Conservation (phyloP, 2,329 filamentous ascomycete species). For the Ceratocystis colombiana region DNA sequence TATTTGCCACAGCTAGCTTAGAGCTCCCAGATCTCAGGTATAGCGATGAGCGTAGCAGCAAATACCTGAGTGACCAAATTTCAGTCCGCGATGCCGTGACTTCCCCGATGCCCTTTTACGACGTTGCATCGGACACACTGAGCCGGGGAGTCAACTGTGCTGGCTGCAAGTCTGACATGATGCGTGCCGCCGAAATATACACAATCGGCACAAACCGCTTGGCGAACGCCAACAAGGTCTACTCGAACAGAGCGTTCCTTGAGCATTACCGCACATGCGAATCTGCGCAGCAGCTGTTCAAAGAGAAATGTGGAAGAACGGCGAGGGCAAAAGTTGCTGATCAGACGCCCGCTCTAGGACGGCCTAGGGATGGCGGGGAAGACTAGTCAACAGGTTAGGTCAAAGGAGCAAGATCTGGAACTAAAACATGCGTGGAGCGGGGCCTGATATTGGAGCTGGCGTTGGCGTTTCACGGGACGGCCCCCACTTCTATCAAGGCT, state of each 20-base stretch:
- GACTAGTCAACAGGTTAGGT: no score
- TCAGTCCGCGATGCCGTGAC: slow-evolving; percentile 9
- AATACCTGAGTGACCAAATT: neutral
- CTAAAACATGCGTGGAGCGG: no score
- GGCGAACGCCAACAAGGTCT: neutral
- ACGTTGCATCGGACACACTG: neutral
- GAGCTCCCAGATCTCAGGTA: neutral
- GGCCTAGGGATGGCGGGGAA: no score
- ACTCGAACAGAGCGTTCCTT: slow-evolving; percentile 13
- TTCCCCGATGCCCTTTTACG: slow-evolving; percentile 9
- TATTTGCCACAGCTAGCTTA: slow-evolving; percentile 7
- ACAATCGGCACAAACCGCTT: neutral
- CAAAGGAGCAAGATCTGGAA: no score
- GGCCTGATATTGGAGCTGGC: no score
- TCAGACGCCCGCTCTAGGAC: no score
- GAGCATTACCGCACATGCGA: slow-evolving; percentile 11
- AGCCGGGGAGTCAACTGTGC: slow-evolving; percentile 10
- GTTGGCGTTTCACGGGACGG: neutral
- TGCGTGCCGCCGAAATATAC: neutral
- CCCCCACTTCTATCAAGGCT: neutral
- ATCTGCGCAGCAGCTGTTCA: slow-evolving; percentile 5
- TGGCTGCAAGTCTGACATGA: slow-evolving; percentile 8
- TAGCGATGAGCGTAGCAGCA: neutral
- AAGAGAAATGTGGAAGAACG: neutral
- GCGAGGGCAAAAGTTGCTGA: no score